These are phyloP conservation scores for Phytophthora vignae DNA, from an alignment of 352 stramenopile genomes.

Conservation along the genomic window DNA sequence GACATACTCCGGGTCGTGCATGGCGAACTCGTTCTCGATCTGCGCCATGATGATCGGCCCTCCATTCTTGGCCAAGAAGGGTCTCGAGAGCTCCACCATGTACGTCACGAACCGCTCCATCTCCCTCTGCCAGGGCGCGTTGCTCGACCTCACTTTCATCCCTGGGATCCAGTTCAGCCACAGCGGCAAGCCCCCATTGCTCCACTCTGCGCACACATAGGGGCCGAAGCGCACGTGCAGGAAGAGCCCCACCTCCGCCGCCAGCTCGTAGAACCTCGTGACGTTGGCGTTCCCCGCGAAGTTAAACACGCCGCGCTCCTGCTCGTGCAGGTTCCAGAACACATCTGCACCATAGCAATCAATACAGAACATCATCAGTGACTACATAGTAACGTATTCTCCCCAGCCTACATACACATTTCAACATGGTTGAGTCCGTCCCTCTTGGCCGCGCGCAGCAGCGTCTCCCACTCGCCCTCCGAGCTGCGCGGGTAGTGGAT, in stretches of 20 bases:
- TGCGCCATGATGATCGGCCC: constrained; percentile 80
- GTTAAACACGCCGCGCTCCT: constrained; percentile 58
- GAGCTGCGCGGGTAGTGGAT: constrained; percentile 73
- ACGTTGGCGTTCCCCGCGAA: constrained; percentile 60
- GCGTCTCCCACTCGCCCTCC: constrained; percentile 57
- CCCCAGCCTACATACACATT: constrained; percentile 53
- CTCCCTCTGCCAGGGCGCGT: constrained; percentile 46
- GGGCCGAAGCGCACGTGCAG: constrained; percentile 75
- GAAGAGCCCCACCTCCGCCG: constrained; percentile 64
- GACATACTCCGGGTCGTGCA: constrained; percentile 59
- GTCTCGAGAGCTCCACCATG: constrained; percentile 69
- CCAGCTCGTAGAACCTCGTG: constrained; percentile 69
- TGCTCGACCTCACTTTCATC: constrained; percentile 62
- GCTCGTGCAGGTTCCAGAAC: constrained; percentile 79
- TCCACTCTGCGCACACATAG: constrained; percentile 76
- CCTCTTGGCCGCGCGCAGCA: constrained; percentile 69
- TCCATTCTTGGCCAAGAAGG: constrained; percentile 68
- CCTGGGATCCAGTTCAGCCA: constrained; percentile 65
- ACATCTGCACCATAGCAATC: constrained; percentile 50
- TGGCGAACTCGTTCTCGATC: constrained; percentile 75
- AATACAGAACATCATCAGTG: no score
- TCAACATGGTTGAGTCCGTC: constrained; percentile 82
- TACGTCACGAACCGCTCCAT: constrained; percentile 71
- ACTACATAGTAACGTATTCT: no score
- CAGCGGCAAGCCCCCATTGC: constrained; percentile 65